Evolutionary conservation across 2,329 filamentous ascomycete species (phyloP), one percentile per base, ranked within the genome.

Genomic region (Neofusicoccum kwambonambiense): DNA sequence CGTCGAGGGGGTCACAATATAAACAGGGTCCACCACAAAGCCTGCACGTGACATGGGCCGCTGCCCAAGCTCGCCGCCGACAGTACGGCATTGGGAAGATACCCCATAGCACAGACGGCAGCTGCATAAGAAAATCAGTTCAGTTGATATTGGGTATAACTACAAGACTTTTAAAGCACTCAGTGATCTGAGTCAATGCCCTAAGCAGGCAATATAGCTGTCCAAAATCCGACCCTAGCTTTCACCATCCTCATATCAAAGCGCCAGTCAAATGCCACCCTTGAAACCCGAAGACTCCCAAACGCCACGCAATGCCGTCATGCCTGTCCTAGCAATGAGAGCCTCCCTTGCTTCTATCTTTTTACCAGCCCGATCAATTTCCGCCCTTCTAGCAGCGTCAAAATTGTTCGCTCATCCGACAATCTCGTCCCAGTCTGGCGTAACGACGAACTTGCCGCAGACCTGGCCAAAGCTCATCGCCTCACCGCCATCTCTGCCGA

Each of bases 371-470:
- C 13, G 6, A 15, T 11, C 27, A 6, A 44, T 13, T 44, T 35
- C n/a, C 49, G 6, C 7, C 13, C n/a, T 35, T 52, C 15, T 12
- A n/a, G n/a, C 9, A 12, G 9, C 3, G 12, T n/a, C 12, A 35
- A 11, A 31, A 7, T 31, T 7, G 3, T 13, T 13, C n/a, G 3
- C 31, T 54, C 39, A 71, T 42, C 74, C 73, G 64, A 83, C 73
- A 67, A 88, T 81, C 69, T 82, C 79, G 52, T 80, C 79, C 84
- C 86, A 88, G 71, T 89, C 82, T 13, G 87, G 87, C 58, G 81
- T 84, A 39, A 88, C 83, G 2, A 89, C 84, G 71, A 89, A 88
- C 75, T 88, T 89, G 62, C 84, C 85, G 73, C 83, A 85, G n/a
- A 89, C 79, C 70, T 87, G 82, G 8, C 86, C 87, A 78, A 89